These are phyloP conservation scores for Colletotrichum liaoningense DNA, from an alignment of 2,329 filamentous ascomycete species.

Conservation along the genomic window DNA sequence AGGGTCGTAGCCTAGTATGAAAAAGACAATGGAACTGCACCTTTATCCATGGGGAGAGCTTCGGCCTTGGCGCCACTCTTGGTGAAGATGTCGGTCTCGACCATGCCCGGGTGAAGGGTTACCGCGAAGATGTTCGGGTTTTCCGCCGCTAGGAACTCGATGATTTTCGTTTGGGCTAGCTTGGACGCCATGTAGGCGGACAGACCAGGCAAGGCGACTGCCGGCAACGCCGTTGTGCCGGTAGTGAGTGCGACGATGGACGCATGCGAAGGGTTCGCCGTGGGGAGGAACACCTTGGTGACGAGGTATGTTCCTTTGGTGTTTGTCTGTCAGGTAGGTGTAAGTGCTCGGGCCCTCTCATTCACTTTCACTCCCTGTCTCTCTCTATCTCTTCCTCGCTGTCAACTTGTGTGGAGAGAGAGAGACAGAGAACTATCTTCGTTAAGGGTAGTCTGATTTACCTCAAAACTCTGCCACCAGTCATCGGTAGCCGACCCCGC, in stretches of 20 bases:
- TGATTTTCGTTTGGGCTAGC: conserved; percentile 46
- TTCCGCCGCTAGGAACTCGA: conserved; percentile 41
- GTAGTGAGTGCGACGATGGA: conserved; percentile 38
- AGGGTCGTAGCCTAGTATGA: no score
- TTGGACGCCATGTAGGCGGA: conserved; percentile 36
- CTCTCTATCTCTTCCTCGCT: neutral
- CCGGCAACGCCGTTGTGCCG: conserved; percentile 37
- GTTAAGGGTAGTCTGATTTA: conserved; percentile 4
- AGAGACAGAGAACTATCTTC: neutral
- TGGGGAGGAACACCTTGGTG: conserved; percentile 58
- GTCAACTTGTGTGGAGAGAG: neutral
- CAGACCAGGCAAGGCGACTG: conserved; percentile 34
- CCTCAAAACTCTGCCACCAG: conserved; percentile 42
- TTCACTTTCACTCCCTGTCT: neutral
- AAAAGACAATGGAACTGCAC: conserved; percentile 24
- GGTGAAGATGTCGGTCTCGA: conserved; percentile 39
- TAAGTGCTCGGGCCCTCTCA: neutral
- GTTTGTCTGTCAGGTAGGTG: conserved; percentile 50
- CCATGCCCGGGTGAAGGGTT: conserved; percentile 40
- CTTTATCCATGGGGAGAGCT: conserved; percentile 37
- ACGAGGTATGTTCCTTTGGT: conserved; percentile 59
- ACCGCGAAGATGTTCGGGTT: conserved; percentile 40
- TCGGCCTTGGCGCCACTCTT: conserved; percentile 39
- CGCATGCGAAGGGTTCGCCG: conserved; percentile 32
- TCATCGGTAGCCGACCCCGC: conserved; percentile 34